Base-by-base conservation (phyloP, 352 stramenopile genomes). In the Pythium biforme region DNA sequence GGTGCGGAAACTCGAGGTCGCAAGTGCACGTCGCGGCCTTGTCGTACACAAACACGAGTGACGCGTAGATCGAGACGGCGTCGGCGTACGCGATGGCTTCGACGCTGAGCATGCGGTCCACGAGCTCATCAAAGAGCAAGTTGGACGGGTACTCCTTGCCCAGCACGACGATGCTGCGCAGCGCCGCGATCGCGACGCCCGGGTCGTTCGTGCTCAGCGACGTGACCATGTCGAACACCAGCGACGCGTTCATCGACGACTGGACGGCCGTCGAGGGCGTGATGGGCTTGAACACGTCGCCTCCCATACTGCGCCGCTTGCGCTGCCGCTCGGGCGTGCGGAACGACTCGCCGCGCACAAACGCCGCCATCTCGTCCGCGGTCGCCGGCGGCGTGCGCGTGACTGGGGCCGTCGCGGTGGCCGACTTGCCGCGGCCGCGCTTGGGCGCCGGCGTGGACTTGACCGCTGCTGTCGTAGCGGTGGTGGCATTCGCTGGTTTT, bases 151-250 rank as follows among this genome's bases (percentile, higher is more conserved):
- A 92, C 60, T 92, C 83, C 58, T 90, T 93, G 7, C 83, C 86
- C 19, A 93, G 72, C 27, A 91, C 83, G n/a, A 94, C 86, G 51
- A 94, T 83, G 48, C 77, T 90, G 15, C 83, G 75, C 25, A 94
- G 71, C 5, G 86, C 85, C 37, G 81, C 79, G 57, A 91, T 90
- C 14, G 81, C 86, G 0, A 89, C 81, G 12, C 81, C 83, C 0
- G 86, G 86, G 67, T 94, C 83, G 58, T 90, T 94, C 4, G 86
- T 94, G 64, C 82, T 91, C 48, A 94, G 66, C 43, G 83, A 88
- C 59, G 81, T 90, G 52, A 90, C 83, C 79, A 92, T 92, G 49
- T 92, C 83, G 33, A 89, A 92, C 54, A 70, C 82, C 33, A 92
- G 75, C 25, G 82, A 92, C 45, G 80, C 80, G 69, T 90, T 92